These are phyloP conservation scores for Lentinula sp. DNA, from an alignment of 768 basidiomycete species.

Conservation along the genomic window DNA sequence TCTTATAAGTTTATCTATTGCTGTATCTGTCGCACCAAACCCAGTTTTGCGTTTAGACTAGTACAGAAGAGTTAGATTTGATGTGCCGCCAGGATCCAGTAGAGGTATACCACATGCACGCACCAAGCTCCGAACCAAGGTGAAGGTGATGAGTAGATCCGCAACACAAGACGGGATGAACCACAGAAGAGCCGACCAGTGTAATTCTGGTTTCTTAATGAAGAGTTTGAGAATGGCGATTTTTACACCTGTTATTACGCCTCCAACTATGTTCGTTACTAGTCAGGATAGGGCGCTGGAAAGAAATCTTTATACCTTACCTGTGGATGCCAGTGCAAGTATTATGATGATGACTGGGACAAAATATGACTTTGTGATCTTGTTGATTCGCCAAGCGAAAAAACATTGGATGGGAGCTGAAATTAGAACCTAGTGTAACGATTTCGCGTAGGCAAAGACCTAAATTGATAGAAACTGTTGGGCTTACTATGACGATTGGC, in stretches of 20 bases:
- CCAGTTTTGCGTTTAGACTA: slow-evolving; percentile 6
- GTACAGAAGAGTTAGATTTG: neutral
- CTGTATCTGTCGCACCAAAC: slow-evolving; percentile 2
- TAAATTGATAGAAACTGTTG: neutral
- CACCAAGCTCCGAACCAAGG: slow-evolving; percentile 3
- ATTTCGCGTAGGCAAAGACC: neutral
- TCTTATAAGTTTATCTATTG: slow-evolving; percentile 6
- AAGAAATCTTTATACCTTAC: neutral
- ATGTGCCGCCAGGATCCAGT: neutral
- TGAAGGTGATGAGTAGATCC: slow-evolving; percentile 4
- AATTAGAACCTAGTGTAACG: slow-evolving; percentile 8
- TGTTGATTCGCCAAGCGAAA: slow-evolving; percentile 11
- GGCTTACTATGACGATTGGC: slow-evolving; percentile 24
- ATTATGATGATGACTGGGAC: slow-evolving; percentile 6
- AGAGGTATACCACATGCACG: neutral
- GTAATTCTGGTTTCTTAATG: slow-evolving; percentile 4
- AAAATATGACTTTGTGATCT: slow-evolving; percentile 6
- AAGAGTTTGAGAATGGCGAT: slow-evolving; percentile 7
- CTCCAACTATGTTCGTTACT: neutral
- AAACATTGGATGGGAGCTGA: slow-evolving; percentile 14
- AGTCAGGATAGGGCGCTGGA: too few species aligned
- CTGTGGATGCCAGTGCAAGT: slow-evolving; percentile 2
- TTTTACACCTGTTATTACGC: neutral
- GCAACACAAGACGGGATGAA: slow-evolving; percentile 3
- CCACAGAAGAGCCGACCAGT: slow-evolving; percentile 6